Evolutionary conservation across 805 yeast species (phyloP), one percentile per base, ranked within the genome.

Genomic region (Cyberlindnera mississippiensis): DNA sequence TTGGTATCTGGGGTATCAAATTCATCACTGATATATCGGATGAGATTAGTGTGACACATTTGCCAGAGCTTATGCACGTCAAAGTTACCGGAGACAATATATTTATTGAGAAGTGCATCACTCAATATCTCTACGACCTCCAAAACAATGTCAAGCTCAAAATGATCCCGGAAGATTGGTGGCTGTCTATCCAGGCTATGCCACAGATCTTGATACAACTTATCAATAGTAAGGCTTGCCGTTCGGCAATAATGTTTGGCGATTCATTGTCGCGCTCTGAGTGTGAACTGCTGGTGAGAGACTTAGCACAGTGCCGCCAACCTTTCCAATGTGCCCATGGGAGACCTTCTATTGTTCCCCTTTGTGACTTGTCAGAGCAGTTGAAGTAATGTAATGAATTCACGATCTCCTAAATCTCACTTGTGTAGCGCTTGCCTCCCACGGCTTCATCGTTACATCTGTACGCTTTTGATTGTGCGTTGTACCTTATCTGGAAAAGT

Each of bases 321-420:
- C 95, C 96, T 0, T 82, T 85, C 49, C 79, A 74, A 41, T 88
- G 96, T 66, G 96, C 96, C 0, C 96, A 87, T 59, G 95, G 95
- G 0, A 62, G 96, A 42, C 95, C 95, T 0, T 75, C 88, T 0
- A 57, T 82, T 11, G 72, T 78, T 2, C 89, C 90, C 0, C 45
- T 78, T 4, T 61, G 62, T 26, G 60, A 62, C 29, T 36, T 39
- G 20, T 24, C 46, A 14, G 35, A 43, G 18, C 41, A 42, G 31
- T 35, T 45, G 4, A 14, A 27, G 15, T 27, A 18, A 20, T 20
- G 9, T 20, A 20, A 20, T 20, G 24, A 20, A 20, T 20, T 20
- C 8, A 20, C 9, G 24, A 20, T n/a, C n/a, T n/a, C n/a, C n/a
- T n/a, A n/a, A n/a, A n/a, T n/a, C n/a, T n/a, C n/a, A n/a, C n/a